A percentile compares a stretch with the other conserved stretches of the same genome.
These are phyloP conservation scores for Plantago coronopus DNA, from an alignment of 305 asterid species.

Conservation along the genomic window DNA sequence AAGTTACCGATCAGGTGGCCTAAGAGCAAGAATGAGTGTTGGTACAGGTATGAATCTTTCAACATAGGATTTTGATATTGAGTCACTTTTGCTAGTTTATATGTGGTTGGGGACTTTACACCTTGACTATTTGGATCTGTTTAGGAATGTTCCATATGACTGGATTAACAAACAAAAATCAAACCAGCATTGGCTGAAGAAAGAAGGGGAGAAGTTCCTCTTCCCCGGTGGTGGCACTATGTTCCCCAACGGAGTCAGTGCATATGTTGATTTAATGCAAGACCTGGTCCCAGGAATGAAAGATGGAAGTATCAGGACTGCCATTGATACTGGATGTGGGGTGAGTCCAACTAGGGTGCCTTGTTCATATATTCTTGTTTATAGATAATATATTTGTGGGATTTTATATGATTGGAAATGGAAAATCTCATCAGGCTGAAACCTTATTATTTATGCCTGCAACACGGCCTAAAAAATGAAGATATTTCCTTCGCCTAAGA, in stretches of 20 bases:
- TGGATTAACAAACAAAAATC: constrained; percentile 88
- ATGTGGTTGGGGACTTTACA: constrained; percentile 7
- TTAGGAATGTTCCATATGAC: constrained; percentile 93
- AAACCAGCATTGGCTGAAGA: constrained; percentile 61
- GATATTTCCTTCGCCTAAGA: too few species aligned
- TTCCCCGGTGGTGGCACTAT: constrained; percentile 60
- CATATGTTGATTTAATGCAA: constrained; percentile 47
- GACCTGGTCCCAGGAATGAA: constrained; percentile 76
- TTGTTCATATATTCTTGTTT: background rate
- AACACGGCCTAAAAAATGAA: too few species aligned
- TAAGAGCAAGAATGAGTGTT: constrained; percentile 79
- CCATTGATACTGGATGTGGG: constrained; percentile 97
- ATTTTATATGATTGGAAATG: too few species aligned
- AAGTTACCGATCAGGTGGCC: constrained; percentile 88
- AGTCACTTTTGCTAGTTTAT: background rate
- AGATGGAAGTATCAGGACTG: constrained; percentile 76
- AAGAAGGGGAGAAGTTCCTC: constrained; percentile 65
- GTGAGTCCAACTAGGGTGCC: constrained; percentile 40
- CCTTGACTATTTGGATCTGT: constrained; percentile 13
- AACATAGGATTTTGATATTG: background rate
- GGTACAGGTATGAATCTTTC: constrained; percentile 69
- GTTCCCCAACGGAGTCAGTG: constrained; percentile 66
- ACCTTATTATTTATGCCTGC: too few species aligned
- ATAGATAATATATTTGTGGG: background rate
- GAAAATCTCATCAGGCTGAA: too few species aligned